Evolutionary conservation across 768 basidiomycete species (phyloP), one percentile per base, ranked within the genome.

Genomic region (Chlorophyllum brunneum): DNA sequence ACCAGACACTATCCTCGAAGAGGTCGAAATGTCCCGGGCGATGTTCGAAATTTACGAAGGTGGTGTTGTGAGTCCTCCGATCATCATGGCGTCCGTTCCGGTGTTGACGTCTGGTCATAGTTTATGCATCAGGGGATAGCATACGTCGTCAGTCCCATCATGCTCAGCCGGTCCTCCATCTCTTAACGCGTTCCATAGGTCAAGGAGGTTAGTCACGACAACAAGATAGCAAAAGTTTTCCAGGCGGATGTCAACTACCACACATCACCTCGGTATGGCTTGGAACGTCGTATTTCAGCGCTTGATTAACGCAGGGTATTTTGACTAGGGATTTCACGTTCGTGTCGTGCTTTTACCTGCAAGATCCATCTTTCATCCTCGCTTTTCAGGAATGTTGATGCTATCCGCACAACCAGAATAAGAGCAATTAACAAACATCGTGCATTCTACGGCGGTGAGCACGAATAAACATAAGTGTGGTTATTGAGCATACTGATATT

Each of bases 41-140:
- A 68, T 92, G 49, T 95, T 94, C 58, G 93, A 95, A 65, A 70
- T 89, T 7, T 95, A 94, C 60, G 92, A 94, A 68, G 93, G 92
- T 10, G 92, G 84, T 3, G 83, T 95, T 56, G 88, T 89, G 65
- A 57, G 74, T 71, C n/a, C 23, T 18, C 20, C 16, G 39, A 4
- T 5, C 2, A 20, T 30, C 15, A 31, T 4, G 20, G 31, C 4
- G n/a, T 26, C 29, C 6, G 9, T 26, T 34, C 38, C 4, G 24
- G 39, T 23, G 24, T 15, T 24, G 1, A 29, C 15, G 5, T 39
- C 29, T 2, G 34, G 15, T 29, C 26, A 11, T 45, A 92, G 86
- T 95, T 90, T 67, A 82, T 95, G 67, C 92, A 94, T 61, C 92
- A 93, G 70, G 92, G 93, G 3, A 57, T 83, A 55, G 83, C 89